Conservation (phyloP, 495 filamentous ascomycete genomes). For the Lentithecium fluviatile region DNA sequence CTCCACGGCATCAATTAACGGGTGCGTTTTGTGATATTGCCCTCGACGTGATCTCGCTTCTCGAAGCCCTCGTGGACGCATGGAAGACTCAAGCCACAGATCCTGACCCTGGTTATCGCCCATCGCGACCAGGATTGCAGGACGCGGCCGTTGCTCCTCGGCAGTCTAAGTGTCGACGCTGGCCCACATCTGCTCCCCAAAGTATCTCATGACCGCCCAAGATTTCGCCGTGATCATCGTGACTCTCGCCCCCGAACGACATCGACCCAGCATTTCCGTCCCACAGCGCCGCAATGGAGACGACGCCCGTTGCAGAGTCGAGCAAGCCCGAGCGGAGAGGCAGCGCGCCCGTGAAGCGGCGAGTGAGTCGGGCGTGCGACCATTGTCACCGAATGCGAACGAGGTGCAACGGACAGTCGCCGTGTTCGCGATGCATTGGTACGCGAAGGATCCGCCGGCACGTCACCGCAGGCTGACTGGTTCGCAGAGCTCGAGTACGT, state of each 20-base stretch:
- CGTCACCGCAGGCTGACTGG: background rate
- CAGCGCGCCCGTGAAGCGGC: slow-evolving; percentile 25
- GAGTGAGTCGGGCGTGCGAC: slow-evolving; percentile 35
- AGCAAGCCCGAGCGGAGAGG: slow-evolving; percentile 16
- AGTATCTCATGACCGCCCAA: slow-evolving; percentile 31
- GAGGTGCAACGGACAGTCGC: slow-evolving; percentile 32
- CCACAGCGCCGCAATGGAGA: slow-evolving; percentile 20
- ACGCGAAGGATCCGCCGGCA: slow-evolving; percentile 2
- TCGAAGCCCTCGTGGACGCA: slow-evolving; percentile 36
- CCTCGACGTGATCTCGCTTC: slow-evolving; percentile 33
- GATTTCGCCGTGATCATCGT: slow-evolving; percentile 5
- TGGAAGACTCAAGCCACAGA: slow-evolving; percentile 34
- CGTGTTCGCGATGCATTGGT: slow-evolving; percentile 35
- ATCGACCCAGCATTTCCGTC: background rate
- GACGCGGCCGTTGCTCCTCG: slow-evolving; percentile 28
- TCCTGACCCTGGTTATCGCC: slow-evolving; percentile 22
- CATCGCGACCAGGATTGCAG: slow-evolving; percentile 26
- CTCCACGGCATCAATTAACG: slow-evolving; percentile 21
- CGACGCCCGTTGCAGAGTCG: background rate
- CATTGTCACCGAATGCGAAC: slow-evolving; percentile 32
- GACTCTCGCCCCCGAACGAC: slow-evolving; percentile 2
- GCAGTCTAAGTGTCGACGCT: slow-evolving; percentile 25
- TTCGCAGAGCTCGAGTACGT: slow-evolving; percentile 30
- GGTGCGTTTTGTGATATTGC: slow-evolving; percentile 32
- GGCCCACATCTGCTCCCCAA: slow-evolving; percentile 26